These are phyloP conservation scores for Lodderomyces pseudojiufengensis DNA, from an alignment of 1,139 yeast genomes.

Conservation along the genomic window DNA sequence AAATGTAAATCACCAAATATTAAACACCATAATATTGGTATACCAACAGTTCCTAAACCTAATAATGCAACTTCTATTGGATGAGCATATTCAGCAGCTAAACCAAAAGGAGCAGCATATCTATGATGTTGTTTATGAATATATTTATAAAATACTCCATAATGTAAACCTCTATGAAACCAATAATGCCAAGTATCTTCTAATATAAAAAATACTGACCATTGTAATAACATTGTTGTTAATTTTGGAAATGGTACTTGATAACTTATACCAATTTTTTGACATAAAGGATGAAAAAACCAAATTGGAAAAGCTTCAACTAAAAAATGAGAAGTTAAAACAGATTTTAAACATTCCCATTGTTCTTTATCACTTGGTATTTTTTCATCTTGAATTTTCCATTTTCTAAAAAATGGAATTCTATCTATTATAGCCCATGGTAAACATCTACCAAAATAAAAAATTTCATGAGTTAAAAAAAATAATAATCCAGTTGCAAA, in stretches of 20 bases:
- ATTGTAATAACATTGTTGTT: slow-evolving; percentile 28
- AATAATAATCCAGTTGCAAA: slow-evolving; percentile 46
- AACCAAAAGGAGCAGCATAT: slow-evolving; percentile 49
- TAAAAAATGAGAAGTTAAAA: slow-evolving; percentile 40
- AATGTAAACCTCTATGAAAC: slow-evolving; percentile 44
- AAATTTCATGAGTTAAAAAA: slow-evolving; percentile 39
- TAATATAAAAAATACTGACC: slow-evolving; percentile 37
- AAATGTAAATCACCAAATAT: slow-evolving; percentile 38
- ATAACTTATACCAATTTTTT: slow-evolving; percentile 35
- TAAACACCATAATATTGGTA: slow-evolving; percentile 41
- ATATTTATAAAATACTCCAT: slow-evolving; percentile 45
- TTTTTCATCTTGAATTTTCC: slow-evolving; percentile 43
- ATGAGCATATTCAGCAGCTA: slow-evolving; percentile 49
- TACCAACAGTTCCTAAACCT: slow-evolving; percentile 48
- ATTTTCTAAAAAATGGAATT: slow-evolving; percentile 39
- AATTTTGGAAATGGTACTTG: slow-evolving; percentile 40
- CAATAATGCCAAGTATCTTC: slow-evolving; percentile 51
- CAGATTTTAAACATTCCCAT: slow-evolving; percentile 48
- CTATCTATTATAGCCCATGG: slow-evolving; percentile 47
- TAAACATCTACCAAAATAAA: slow-evolving; percentile 44
- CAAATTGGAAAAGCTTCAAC: slow-evolving; percentile 48
- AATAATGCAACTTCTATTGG: slow-evolving; percentile 45
- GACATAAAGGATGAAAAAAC: slow-evolving; percentile 46
- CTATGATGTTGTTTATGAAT: slow-evolving; percentile 49
- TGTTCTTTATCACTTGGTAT: slow-evolving; percentile 41